Evolutionary conservation across 768 basidiomycete species (phyloP).

Genomic region (Phlebiopsis flavidoalba): DNA sequence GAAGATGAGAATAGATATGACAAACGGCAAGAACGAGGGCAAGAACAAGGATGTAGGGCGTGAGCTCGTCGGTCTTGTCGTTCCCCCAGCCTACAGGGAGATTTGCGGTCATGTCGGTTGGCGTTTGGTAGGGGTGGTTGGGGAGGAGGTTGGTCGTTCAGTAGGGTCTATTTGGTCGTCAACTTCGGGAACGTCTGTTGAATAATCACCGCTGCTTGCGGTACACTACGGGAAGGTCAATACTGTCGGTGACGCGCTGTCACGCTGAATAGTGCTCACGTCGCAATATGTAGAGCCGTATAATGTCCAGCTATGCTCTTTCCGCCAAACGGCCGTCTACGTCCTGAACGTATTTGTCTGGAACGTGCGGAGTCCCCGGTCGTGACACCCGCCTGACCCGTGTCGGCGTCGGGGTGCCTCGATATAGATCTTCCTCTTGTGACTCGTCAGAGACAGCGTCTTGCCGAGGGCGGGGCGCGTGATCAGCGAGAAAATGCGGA

Average conservation of each 20-base stretch:
- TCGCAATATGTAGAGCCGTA: slow-evolving; percentile 67
- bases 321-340: slow-evolving; percentile 55
- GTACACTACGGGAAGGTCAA: slow-evolving; percentile 5
- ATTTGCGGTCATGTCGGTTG: neutral
- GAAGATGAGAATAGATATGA: slow-evolving; percentile 58
- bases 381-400: slow-evolving; percentile 8
- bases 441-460: neutral
- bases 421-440: neutral
- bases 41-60: slow-evolving; percentile 38
- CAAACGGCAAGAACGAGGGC: slow-evolving; percentile 58
- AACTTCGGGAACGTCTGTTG: slow-evolving; percentile 32
- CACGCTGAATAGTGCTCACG: slow-evolving; percentile 32
- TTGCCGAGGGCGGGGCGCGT: slow-evolving; percentile 9
- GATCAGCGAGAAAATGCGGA: slow-evolving; percentile 1
- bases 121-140: slow-evolving; percentile 1
- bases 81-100: slow-evolving; percentile 20
- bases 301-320: slow-evolving; percentile 48
- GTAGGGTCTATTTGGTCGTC: slow-evolving; percentile 25
- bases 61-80: slow-evolving; percentile 14
- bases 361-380: slow-evolving; percentile 25
- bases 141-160: slow-evolving; percentile 33
- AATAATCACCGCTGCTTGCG: neutral
- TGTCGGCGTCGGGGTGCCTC: slow-evolving; percentile 10
- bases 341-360: slow-evolving; percentile 50
- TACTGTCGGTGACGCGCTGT: neutral